A percentile compares a stretch with the other conserved stretches of the same genome.
Conservation (phyloP, 2,329 filamentous ascomycete genomes). For the Aspergillus brunneoviolaceus region DNA sequence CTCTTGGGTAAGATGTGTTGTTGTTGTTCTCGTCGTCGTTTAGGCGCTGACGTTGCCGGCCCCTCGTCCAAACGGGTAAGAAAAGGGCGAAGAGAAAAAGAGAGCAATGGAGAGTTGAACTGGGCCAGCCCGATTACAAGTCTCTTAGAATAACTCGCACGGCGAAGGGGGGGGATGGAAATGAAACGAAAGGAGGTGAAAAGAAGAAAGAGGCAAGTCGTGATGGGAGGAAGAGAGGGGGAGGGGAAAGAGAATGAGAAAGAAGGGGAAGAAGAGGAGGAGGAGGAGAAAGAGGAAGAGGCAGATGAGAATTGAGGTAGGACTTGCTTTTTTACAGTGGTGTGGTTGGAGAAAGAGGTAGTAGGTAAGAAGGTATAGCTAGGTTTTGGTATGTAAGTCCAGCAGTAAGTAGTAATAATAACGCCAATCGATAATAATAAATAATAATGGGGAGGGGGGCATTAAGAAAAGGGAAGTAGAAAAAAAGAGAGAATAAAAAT, state of each 20-base stretch:
- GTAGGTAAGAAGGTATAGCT: constrained; percentile 4
- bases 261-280: constrained; percentile 25
- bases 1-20: constrained; percentile 25
- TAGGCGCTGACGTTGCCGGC: constrained; percentile 24
- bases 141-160: constrained; percentile 34
- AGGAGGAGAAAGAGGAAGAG: constrained; percentile 6
- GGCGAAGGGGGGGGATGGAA: constrained; percentile 30
- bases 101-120: constrained; percentile 34
- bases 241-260: constrained; percentile 13
- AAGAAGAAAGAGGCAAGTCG: constrained; percentile 20
- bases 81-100: constrained; percentile 20
- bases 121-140: constrained; percentile 38
- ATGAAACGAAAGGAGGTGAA: constrained; percentile 22
- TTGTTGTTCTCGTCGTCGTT: neutral
- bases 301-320: constrained; percentile 14
- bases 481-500: constrained; percentile 15
- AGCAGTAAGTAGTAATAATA: constrained; percentile 18
- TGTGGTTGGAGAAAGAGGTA: neutral
- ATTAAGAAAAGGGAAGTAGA: constrained; percentile 13
- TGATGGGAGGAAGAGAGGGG: constrained; percentile 16
- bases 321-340: constrained; percentile 24
- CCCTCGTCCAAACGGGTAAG: constrained; percentile 23
- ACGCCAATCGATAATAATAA: constrained; percentile 15
- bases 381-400: constrained; percentile 8
- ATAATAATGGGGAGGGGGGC: constrained; percentile 8